Base-by-base conservation (phyloP, 2,329 filamentous ascomycete species). In the Myriangium duriaei region DNA sequence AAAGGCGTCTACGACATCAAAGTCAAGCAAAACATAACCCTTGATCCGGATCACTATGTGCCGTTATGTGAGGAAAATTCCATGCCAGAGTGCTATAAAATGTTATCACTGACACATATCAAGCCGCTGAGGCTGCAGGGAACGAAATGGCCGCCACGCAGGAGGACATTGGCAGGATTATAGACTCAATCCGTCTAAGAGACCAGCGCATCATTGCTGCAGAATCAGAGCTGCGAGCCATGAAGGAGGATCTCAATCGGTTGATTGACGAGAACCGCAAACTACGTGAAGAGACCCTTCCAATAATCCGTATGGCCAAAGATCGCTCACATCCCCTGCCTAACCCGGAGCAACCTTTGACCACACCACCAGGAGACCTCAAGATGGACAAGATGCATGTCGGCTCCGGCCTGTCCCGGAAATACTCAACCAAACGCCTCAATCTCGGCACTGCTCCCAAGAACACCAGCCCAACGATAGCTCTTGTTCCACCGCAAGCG, bases 1-100 rank as follows among this genome's bases (percentile, higher is more conserved):
- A 96, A 95, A 64, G 87, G 79, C 51, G 86, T 96, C 39, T 96
- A 95, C 63, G 87, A 96, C 54, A 79, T 91, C 54, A 98, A 98
- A 65, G 80, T 88, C 58, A 85, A 85, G 47, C 87, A 95, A 54
- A 86, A 93, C 51, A 75, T 96, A 43, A 81, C 84, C 11, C 74
- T 95, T 50, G 88, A 96, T 55, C 79, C 80, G 44, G 88, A 95
- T 52, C 84, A 96, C 59, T 98, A 95, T 57, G 73, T 95, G 36
- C 91, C 91, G 26, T 68, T 91, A 35, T 91, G 87, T 94, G 78
- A 51, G 81, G 67, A 32, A 4, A 6, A 19, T 14, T 21, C 11
- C 9, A 10, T 26, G 4, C 11, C 30, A 37, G 19, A 19, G 11
- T 19, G 6, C 4, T 5, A 14, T n/a, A n/a, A n/a, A 14, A n/a